Conservation (phyloP, 495 filamentous ascomycete genomes). For the Podospora comata region DNA sequence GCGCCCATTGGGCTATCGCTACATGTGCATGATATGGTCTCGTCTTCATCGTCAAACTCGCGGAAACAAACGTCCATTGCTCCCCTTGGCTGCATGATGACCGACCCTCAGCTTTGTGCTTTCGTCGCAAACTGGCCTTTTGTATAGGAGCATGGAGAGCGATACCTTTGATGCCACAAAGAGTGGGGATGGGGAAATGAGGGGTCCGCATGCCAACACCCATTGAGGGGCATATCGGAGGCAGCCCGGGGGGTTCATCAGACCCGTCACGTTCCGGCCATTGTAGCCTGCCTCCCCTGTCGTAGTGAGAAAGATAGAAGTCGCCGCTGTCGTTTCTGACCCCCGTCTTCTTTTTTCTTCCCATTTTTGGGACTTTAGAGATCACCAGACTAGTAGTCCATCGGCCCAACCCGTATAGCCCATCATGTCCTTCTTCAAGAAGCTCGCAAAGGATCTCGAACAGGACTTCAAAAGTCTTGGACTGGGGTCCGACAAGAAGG, state of each 20-base stretch:
- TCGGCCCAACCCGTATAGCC: neutral
- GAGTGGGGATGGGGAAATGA: neutral
- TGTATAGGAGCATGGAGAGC: neutral
- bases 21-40: neutral
- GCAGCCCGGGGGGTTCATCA: neutral
- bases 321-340: no score
- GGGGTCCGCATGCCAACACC: neutral
- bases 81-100: constrained; percentile 13
- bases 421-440: constrained; percentile 35
- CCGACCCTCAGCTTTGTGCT: neutral
- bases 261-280: neutral
- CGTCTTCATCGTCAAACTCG: neutral
- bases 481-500: constrained; percentile 24
- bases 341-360: neutral
- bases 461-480: constrained; percentile 23
- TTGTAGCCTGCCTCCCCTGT: neutral
- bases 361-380: neutral
- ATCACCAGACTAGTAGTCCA: neutral
- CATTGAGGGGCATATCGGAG: neutral
- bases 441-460: constrained; percentile 25
- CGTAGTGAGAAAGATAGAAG: neutral
- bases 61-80: neutral
- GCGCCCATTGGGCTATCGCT: neutral
- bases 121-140: neutral
- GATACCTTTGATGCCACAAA: neutral